Conservation (phyloP, 2,329 filamentous ascomycete genomes). For the Nemania bipapillata region DNA sequence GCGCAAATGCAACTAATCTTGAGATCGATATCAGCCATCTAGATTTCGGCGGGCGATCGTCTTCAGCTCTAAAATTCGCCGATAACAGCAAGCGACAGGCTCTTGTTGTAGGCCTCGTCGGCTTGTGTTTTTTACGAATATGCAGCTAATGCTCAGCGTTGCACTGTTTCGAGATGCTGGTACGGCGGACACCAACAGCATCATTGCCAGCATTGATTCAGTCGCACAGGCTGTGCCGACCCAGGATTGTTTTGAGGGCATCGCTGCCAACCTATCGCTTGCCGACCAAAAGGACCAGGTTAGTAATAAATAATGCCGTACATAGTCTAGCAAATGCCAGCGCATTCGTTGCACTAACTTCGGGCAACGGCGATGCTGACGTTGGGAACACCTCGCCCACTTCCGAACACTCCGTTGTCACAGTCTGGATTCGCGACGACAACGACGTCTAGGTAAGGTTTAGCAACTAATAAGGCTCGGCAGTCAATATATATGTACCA, state of each 20-base stretch:
- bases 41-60: conserved; percentile 47
- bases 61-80: conserved; percentile 28
- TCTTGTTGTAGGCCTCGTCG: too few relatives aligned
- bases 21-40: conserved; percentile 55
- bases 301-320: conserved; percentile 64
- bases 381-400: conserved; percentile 59
- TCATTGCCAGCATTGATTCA: conserved; percentile 50
- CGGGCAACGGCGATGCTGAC: conserved; percentile 61
- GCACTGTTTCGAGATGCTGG: conserved; percentile 55
- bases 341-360: conserved; percentile 64
- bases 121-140: too few relatives aligned
- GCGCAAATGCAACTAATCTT: conserved; percentile 59
- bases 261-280: conserved; percentile 66
- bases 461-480: conserved; percentile 62
- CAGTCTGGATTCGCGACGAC: conserved; percentile 56
- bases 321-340: conserved; percentile 57
- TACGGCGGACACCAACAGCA: conserved; percentile 42
- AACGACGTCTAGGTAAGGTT: conserved; percentile 46
- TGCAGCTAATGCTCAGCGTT: too few relatives aligned
- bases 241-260: conserved; percentile 52
- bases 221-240: conserved; percentile 58
- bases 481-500: conserved; percentile 58
- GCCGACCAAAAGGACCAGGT: conserved; percentile 58
- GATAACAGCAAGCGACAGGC: conserved; percentile 44
- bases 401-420: conserved; percentile 60